Evolutionary conservation across 2,329 filamentous ascomycete species (phyloP).

Genomic region (Byssothecium circinans): DNA sequence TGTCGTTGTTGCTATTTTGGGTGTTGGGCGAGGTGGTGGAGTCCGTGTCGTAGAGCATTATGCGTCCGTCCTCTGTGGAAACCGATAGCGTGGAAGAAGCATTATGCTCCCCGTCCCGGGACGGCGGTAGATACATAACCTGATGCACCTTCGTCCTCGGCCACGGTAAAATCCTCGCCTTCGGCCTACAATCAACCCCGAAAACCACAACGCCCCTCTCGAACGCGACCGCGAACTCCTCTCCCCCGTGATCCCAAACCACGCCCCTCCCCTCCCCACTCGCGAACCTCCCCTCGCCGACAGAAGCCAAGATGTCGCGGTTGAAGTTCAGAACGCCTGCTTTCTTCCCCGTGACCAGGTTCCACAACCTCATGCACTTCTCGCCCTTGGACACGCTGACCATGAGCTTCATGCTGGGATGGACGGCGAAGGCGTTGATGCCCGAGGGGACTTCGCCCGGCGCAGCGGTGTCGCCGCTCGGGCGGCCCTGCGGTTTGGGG

Average conservation of each 20-base stretch:
- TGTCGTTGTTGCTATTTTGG: slow-evolving; percentile 48
- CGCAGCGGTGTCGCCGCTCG: slow-evolving; percentile 86
- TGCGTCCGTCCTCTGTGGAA: slow-evolving; percentile 86
- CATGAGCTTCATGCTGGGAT: slow-evolving; percentile 96
- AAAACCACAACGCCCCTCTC: slow-evolving; percentile 84
- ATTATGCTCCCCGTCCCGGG: too few relatives aligned
- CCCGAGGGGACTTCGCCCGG: slow-evolving; percentile 80
- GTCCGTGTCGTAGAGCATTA: slow-evolving; percentile 79
- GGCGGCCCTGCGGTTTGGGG: slow-evolving; percentile 76
- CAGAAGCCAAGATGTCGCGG: slow-evolving; percentile 68
- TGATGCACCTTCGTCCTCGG: slow-evolving; percentile 81
- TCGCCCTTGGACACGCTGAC: slow-evolving; percentile 89
- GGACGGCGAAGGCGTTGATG: slow-evolving; percentile 91
- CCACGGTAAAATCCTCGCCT: slow-evolving; percentile 69
- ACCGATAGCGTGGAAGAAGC: slow-evolving; percentile 67
- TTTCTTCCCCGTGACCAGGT: slow-evolving; percentile 93
- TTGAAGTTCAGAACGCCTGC: slow-evolving; percentile 88
- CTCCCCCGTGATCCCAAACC: slow-evolving; percentile 73
- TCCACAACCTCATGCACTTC: slow-evolving; percentile 91
- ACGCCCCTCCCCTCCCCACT: slow-evolving; percentile 83
- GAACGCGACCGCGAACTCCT: slow-evolving; percentile 88
- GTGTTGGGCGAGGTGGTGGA: slow-evolving; percentile 42
- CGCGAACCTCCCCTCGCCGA: slow-evolving; percentile 74
- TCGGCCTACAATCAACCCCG: slow-evolving; percentile 82
- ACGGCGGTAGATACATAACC: slow-evolving; percentile 68